Evolutionary conservation across 208 protist genomes (phyloP).

Genomic region (Crithidia bombi): DNA sequence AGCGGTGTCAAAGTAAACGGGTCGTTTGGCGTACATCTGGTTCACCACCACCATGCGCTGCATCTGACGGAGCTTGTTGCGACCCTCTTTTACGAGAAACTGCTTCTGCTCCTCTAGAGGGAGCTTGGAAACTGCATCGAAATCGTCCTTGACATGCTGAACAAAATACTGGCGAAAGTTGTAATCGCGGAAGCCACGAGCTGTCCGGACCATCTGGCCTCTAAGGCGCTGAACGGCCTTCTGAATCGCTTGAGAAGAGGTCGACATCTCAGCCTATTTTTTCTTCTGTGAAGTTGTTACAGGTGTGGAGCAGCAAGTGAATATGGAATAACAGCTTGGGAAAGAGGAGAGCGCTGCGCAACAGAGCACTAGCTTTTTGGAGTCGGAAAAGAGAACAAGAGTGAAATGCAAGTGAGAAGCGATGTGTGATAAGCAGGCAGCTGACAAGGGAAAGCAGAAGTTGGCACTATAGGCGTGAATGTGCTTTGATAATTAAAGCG

Average conservation of each 20-base stretch:
- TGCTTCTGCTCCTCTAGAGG: slow-evolving; percentile 57
- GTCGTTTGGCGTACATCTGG: slow-evolving; percentile 73
- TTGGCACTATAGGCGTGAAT: no score
- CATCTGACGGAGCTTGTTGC: slow-evolving; percentile 73
- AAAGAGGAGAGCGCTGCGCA: no score
- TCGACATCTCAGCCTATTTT: slow-evolving; percentile 9
- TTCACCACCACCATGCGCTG: slow-evolving; percentile 88
- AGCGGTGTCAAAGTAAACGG: slow-evolving; percentile 67
- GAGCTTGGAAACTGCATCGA: slow-evolving; percentile 50
- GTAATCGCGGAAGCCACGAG: slow-evolving; percentile 81
- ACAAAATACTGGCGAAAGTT: slow-evolving; percentile 92
- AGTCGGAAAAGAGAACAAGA: no score
- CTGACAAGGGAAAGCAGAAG: no score
- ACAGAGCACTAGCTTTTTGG: no score
- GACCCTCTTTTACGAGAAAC: slow-evolving; percentile 58
- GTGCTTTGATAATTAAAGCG: no score
- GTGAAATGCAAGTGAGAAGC: no score
- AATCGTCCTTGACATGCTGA: slow-evolving; percentile 79
- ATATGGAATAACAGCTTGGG: no score
- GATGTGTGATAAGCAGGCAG: no score
- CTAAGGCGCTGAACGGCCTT: slow-evolving; percentile 56
- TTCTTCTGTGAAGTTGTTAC: no score
- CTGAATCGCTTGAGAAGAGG: slow-evolving; percentile 28
- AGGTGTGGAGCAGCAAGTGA: no score
- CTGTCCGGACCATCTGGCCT: slow-evolving; percentile 56